A percentile compares a stretch with the other conserved stretches of the same genome.
Evolutionary conservation across 345 rosid genomes (phyloP).

Genomic region (Sapria himalayana): DNA sequence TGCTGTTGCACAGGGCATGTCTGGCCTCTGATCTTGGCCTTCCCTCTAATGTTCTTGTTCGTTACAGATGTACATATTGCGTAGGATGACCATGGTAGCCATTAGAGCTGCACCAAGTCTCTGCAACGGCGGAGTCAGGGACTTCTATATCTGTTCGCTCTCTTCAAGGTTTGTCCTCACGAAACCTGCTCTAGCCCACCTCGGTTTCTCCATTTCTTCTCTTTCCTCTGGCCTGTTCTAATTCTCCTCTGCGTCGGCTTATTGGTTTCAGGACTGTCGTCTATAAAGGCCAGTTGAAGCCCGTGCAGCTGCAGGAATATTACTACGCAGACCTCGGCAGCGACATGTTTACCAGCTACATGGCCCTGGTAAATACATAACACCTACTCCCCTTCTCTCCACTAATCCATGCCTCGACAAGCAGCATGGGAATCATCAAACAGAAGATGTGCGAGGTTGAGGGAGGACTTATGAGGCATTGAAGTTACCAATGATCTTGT

Average conservation of each 20-base stretch:
- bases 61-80: constrained; percentile 73
- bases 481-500: constrained; percentile 99
- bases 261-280: constrained; percentile 85
- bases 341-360: constrained; percentile 99
- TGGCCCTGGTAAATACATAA: constrained; percentile 99
- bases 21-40: no score
- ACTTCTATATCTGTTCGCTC: constrained; percentile 94
- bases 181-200: not conserved
- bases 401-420: constrained; percentile 89
- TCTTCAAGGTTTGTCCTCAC: constrained; percentile 55
- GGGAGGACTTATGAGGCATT: constrained; percentile 99
- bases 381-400: constrained; percentile 42
- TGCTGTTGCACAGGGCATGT: not conserved
- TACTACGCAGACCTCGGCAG: constrained; percentile 93
- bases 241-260: not conserved
- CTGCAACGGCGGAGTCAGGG: constrained; percentile 59
- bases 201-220: not conserved
- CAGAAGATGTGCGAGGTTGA: constrained; percentile 93
- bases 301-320: constrained; percentile 71
- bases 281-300: constrained; percentile 92
- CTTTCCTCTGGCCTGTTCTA: not conserved
- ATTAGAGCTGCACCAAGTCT: constrained; percentile 84
- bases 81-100: constrained; percentile 93
- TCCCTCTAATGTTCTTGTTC: no score
- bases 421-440: constrained; percentile 89